Conservation (phyloP, 1,284 basidiomycete species). For the Austroboletus rostrupii region DNA sequence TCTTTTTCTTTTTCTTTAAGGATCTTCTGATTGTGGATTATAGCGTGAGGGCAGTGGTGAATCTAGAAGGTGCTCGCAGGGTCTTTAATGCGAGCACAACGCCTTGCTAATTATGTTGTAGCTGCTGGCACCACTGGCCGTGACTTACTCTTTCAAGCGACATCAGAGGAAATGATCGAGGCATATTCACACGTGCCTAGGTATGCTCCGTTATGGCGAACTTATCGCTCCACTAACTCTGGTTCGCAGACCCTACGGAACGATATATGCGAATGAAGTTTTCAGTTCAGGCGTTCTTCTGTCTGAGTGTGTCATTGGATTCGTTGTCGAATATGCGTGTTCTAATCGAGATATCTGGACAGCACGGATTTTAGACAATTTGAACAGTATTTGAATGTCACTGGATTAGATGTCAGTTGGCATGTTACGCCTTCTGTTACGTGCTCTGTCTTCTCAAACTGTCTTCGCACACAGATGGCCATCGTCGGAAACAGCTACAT, state of each 20-base stretch:
- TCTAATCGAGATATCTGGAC: background rate
- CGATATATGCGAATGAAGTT: conserved; percentile 89
- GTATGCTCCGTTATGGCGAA: conserved; percentile 29
- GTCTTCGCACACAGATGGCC: conserved; percentile 67
- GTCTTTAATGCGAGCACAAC: background rate
- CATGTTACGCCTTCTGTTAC: background rate
- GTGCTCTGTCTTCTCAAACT: background rate
- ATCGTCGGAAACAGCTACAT: conserved; percentile 91
- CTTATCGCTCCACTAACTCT: background rate
- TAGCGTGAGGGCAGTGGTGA: conserved; percentile 85
- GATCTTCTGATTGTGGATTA: background rate
- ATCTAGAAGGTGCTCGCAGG: conserved; percentile 71
- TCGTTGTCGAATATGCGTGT: conserved; percentile 6
- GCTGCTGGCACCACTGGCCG: conserved; percentile 88
- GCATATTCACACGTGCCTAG: conserved; percentile 85
- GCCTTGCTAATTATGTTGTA: conserved; percentile 22
- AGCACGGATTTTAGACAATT: conserved; percentile 96
- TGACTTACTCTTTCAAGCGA: conserved; percentile 94
- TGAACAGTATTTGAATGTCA: conserved; percentile 84
- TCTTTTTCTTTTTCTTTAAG: background rate
- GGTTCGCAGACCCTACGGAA: conserved; percentile 75
- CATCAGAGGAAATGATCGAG: conserved; percentile 89
- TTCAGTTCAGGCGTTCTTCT: conserved; percentile 91
- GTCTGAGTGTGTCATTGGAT: conserved; percentile 65
- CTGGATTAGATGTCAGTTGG: conserved; percentile 74